phyloP scores from a whole-genome alignment of 2,329 filamentous ascomycete genomes.

The Chrysoporthe deuterocubensis region DNA sequence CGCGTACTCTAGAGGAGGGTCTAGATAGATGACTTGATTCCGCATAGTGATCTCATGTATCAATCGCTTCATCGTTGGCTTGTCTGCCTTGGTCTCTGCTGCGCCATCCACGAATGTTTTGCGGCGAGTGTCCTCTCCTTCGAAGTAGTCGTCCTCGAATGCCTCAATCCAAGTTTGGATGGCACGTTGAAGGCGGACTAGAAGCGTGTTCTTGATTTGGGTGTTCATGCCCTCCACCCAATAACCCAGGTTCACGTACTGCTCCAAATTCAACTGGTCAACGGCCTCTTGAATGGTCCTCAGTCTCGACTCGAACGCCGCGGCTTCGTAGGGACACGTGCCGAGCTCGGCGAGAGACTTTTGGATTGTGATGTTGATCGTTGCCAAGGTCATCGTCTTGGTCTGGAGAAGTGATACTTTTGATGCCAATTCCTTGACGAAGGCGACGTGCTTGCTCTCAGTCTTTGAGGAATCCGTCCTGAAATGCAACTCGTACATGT shows the following conservation, averaged over 20 bases:
- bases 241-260: slow-evolving; percentile 87
- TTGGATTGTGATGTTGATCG: slow-evolving; percentile 80
- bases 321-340: slow-evolving; percentile 78
- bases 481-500: slow-evolving; percentile 90
- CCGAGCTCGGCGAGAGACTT: slow-evolving; percentile 83
- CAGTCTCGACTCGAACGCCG: slow-evolving; percentile 79
- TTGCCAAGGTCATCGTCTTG: slow-evolving; percentile 79
- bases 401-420: slow-evolving; percentile 86
- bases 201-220: slow-evolving; percentile 79
- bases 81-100: slow-evolving; percentile 49
- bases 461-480: slow-evolving; percentile 49
- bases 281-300: slow-evolving; percentile 89
- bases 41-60: slow-evolving; percentile 96
- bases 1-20: slow-evolving; percentile 89
- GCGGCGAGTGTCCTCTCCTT: slow-evolving; percentile 53
- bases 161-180: slow-evolving; percentile 85
- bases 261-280: slow-evolving; percentile 94
- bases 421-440: slow-evolving; percentile 89
- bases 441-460: slow-evolving; percentile 94
- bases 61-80: slow-evolving; percentile 71
- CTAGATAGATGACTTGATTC: slow-evolving; percentile 95
- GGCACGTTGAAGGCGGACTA: slow-evolving; percentile 81
- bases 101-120: slow-evolving; percentile 50
- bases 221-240: slow-evolving; percentile 90
- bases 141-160: slow-evolving; percentile 68